Evolutionary conservation across 2,329 filamentous ascomycete species (phyloP), one percentile per base, ranked within the genome.

Genomic region (Diaporthe nobilis): DNA sequence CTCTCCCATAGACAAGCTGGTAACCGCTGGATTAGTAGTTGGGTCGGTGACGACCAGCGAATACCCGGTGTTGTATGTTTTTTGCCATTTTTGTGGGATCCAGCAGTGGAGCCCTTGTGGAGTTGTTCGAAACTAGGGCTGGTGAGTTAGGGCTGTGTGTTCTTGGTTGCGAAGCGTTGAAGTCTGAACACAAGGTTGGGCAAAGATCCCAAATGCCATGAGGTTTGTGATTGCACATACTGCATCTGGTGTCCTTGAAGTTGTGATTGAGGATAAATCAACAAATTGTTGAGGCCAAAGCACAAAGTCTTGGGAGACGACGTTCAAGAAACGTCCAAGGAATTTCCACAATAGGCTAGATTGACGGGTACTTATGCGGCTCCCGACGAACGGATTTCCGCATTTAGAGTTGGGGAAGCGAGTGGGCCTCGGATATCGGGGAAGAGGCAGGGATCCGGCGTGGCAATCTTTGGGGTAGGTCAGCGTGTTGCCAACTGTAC

Each of bases 311-410:
- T 2, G 8, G 17, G 17, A 49, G 28, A 49, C 28, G 42, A 39
- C 31, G 44, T 53, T 20, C 10, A 28, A 51, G 31, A n/a, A 25
- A 68, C 44, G 44, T 39, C 65, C 31, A 53, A 42, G 31, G 17
- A 20, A 55, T 55, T 70, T 2, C 49, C 49, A 34, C 1, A 55
- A 42, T 8, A 4, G 65, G 65, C 34, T 70, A 70, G 49, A 34
- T 37, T 12, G 25, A 17, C 39, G 37, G 49, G 10, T 55, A 8
- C 20, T 31, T 6, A 13, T 55, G 65, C 65, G 65, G 65, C 65
- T 70, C 65, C 39, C 65, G 22, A 70, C 47, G 65, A 70, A 55
- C n/a, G n/a, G 34, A 2, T 39, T 51, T 68, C 63, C 63, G 25
- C 5, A 37, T 51, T 22, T 13, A 47, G 63, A 51, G 13, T 53